Evolutionary conservation across 352 stramenopile genomes (phyloP), one percentile per base, ranked within the genome.

Genomic region (Phytophthora multivora): DNA sequence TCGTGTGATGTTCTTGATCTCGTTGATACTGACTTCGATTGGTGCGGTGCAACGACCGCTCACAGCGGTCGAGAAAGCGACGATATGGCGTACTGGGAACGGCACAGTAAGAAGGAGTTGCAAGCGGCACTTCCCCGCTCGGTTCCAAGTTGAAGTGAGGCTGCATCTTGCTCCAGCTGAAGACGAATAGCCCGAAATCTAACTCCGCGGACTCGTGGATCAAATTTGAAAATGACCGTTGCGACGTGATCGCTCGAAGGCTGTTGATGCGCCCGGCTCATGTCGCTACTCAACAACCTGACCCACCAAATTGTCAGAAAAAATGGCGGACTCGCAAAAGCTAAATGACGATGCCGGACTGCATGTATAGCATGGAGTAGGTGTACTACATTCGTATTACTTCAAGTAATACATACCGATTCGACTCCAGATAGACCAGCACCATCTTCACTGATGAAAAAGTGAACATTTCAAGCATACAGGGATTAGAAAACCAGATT

Each of bases 31-130:
- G 21, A 18, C 42, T 49, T 19, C 23, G 10, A n/a, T 49, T 49
- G 23, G 23, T 49, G 21, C 42, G 23, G 11, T 49, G 21, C 4
- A 52, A 13, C 21, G 58, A 66, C 33, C 58, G 50, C 18, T 66
- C 49, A n/a, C 58, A 65, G 16, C 38, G 49, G 21, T 59, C 57
- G 4, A 65, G 25, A 23, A 65, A 61, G 12, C 41, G 28, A 51
- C 21, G 42, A 23, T 55, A 62, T 3, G 23, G 43, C 12, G 54
- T 55, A 13, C 19, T 38, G n/a, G 53, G 53, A 15, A 54, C 13
- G n/a, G 31, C 33, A 25, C 43, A 45, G 30, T 61, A 61, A 4
- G 53, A 28, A 39, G 26, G 50, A n/a, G 38, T 38, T 19, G 50
- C 38, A n/a, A 50, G 15, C 18, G 51, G 28, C 30, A 46, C 41